Conservation (phyloP, 768 basidiomycete species). For the Lactarius evosmus region DNA sequence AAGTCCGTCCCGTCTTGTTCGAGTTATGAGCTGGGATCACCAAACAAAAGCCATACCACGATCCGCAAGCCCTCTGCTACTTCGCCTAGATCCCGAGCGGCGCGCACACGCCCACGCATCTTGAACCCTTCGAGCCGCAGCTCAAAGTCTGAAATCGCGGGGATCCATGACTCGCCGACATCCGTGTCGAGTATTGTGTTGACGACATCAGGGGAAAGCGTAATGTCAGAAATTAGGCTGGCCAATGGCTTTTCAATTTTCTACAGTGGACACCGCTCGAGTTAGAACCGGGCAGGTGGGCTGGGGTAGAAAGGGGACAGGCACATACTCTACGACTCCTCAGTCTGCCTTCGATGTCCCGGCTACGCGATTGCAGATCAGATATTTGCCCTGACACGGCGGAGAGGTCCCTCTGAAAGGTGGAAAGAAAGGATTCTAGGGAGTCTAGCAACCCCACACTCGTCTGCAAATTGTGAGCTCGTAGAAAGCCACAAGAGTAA, state of each 20-base stretch:
- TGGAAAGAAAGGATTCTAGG: conserved; percentile 87
- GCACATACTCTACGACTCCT: conserved; percentile 77
- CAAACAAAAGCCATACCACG: conserved; percentile 55
- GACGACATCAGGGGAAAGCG: conserved; percentile 77
- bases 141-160: conserved; percentile 79
- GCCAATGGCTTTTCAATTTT: conserved; percentile 86
- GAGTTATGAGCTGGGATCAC: not conserved
- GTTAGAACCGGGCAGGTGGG: not conserved
- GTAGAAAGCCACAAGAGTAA: not conserved
- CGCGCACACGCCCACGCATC: conserved; percentile 77
- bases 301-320: conserved; percentile 4
- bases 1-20: not conserved
- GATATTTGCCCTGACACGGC: conserved; percentile 96
- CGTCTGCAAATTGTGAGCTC: conserved; percentile 48
- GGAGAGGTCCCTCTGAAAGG: conserved; percentile 91
- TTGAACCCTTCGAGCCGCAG: conserved; percentile 63
- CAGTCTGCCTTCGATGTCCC: conserved; percentile 84
- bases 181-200: conserved; percentile 76
- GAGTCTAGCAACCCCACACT: conserved; percentile 84
- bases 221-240: conserved; percentile 73
- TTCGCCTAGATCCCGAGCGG: conserved; percentile 77
- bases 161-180: conserved; percentile 87
- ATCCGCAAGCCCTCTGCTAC: conserved; percentile 85
- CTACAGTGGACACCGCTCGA: conserved; percentile 41
- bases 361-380: conserved; percentile 86